Evolutionary conservation across 2,329 filamentous ascomycete genomes (phyloP).

Genomic region (Neonectria punicea): DNA sequence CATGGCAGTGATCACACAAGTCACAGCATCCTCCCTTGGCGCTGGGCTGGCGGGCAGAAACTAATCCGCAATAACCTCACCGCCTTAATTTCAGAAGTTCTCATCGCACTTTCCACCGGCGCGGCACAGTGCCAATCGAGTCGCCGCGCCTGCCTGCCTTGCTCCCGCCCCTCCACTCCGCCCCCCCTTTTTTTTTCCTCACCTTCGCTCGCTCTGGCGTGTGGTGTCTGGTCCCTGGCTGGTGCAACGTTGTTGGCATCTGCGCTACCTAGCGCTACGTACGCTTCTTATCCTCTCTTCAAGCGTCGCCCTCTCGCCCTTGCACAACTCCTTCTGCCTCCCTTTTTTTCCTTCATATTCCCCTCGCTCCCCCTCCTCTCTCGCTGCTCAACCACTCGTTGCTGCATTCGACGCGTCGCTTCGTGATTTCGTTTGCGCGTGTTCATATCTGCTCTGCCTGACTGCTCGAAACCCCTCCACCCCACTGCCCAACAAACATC

Average conservation of each 20-base stretch:
- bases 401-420: slow-evolving; percentile 34
- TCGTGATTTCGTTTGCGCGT: slow-evolving; percentile 37
- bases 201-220: background rate
- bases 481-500: slow-evolving; percentile 29
- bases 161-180: slow-evolving; percentile 21
- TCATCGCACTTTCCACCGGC: slow-evolving; percentile 10
- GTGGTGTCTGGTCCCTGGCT: slow-evolving; percentile 14
- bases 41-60: slow-evolving; percentile 29
- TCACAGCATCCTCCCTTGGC: slow-evolving; percentile 27
- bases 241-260: slow-evolving; percentile 25
- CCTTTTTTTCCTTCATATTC: slow-evolving; percentile 20
- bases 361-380: slow-evolving; percentile 18
- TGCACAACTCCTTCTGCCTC: slow-evolving; percentile 19
- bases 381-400: slow-evolving; percentile 32
- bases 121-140: slow-evolving; percentile 6
- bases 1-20: slow-evolving; percentile 1
- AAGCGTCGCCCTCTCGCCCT: slow-evolving; percentile 24
- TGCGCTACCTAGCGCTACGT: slow-evolving; percentile 16
- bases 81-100: slow-evolving; percentile 40
- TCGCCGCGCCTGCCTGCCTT: slow-evolving; percentile 2
- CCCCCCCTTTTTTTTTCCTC: slow-evolving; percentile 21
- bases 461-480: slow-evolving; percentile 27
- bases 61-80: slow-evolving; percentile 38
- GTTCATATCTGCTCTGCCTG: slow-evolving; percentile 29
- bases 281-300: slow-evolving; percentile 22